Evolutionary conservation across 2,329 filamentous ascomycete species (phyloP), one percentile per base, ranked within the genome.

Genomic region (Clarireedia paspali): DNA sequence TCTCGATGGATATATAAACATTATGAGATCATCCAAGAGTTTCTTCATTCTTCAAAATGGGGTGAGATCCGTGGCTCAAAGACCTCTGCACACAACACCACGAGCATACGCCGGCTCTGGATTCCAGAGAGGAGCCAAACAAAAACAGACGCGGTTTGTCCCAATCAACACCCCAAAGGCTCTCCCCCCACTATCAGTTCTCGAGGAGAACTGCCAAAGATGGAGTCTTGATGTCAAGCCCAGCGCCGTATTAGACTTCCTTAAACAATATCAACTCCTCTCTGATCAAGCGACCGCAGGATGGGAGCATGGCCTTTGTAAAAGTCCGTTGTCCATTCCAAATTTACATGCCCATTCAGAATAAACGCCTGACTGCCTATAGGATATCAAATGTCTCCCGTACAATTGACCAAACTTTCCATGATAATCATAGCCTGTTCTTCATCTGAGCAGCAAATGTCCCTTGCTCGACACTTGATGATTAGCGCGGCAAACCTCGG

Each of bases 401-500:
- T 20, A 24, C 7, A 46, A 30, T 4, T 34, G 10, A 34, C 30
- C 30, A 34, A 9, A 10, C 30, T 34, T 34, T 9, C 7, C 10
- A 4, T 34, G 30, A n/a, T n/a, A n/a, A n/a, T n/a, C n/a, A n/a
- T n/a, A n/a, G n/a, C n/a, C n/a, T n/a, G 10, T 34, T 4, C 30
- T 4, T 34, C 30, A 34, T 34, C 30, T 17, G 47, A 39, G 12
- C n/a, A n/a, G n/a, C 66, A 68, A 50, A 51, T 57, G 44, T 34
- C 47, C 4, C 36, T 69, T 3, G 66, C 57, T 5, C 61, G 56
- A 24, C 58, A 57, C 40, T 48, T 69, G 34, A 47, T 66, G 42
- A 40, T 63, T 14, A 57, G 61, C 9, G 65, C 67, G 7, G 65
- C 67, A 15, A 50, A 38, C 23, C 59, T 68, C 15, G 67, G 66